phyloP scores from a whole-genome alignment of 2,329 filamentous ascomycete species.

The Trichoderma arundinaceum region DNA sequence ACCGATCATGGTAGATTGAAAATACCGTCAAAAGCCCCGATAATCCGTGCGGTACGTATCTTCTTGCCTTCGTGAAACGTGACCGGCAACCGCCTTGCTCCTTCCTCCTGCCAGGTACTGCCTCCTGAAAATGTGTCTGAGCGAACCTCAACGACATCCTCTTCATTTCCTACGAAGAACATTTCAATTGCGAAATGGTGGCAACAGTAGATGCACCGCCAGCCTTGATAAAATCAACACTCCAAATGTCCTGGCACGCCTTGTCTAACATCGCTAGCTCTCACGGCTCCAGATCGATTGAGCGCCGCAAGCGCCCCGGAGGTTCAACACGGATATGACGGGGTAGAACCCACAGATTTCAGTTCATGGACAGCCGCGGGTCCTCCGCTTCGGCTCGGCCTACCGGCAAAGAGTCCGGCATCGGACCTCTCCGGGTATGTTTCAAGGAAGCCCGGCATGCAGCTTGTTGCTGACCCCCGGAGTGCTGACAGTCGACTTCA shows the following conservation, averaged over 20 bases:
- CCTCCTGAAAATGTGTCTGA: no score
- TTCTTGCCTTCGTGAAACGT: no score
- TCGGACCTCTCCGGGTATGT: constrained; percentile 1
- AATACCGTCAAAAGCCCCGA: not conserved
- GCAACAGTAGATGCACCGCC: no score
- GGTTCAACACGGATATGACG: not conserved
- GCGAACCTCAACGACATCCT: no score
- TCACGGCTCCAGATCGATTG: not conserved
- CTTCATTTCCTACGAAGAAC: no score
- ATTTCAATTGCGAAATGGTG: no score
- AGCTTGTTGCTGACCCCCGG: not conserved
- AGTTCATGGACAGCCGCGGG: not conserved
- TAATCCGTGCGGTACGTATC: not conserved
- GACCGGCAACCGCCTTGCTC: no score
- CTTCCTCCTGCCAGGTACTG: no score
- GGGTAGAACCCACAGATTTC: not conserved
- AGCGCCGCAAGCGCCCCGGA: not conserved
- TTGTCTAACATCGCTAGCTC: no score
- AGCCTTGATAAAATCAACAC: no score
- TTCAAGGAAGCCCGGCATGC: not conserved
- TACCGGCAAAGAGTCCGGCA: constrained; percentile 10
- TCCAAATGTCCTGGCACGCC: no score
- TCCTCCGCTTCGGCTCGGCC: constrained; percentile 11
- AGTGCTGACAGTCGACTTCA: not conserved
- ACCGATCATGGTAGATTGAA: not conserved